A percentile compares a stretch with the other conserved stretches of the same genome.
Evolutionary conservation across 371 early-diverging fungal species (phyloP).

Genomic region (Entomophthora muscae): DNA sequence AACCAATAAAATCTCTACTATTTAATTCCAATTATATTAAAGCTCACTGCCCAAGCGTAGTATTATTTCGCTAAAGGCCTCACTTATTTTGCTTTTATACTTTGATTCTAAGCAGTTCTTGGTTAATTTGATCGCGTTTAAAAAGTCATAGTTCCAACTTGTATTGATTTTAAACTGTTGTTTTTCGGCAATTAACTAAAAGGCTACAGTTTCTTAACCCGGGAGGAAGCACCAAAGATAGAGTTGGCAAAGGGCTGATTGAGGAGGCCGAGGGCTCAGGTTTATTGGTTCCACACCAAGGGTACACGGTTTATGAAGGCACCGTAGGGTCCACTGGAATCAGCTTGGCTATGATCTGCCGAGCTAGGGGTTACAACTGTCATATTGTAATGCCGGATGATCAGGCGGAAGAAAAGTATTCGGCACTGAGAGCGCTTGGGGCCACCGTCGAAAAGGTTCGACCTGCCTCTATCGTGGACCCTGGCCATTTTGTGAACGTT

Average conservation of each 20-base stretch:
- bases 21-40: too few species aligned
- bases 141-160: too few species aligned
- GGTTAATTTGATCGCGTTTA: too few species aligned
- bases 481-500: conserved; percentile 76
- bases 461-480: conserved; percentile 84
- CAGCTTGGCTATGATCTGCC: conserved; percentile 61
- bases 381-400: conserved; percentile 95
- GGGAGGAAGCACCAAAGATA: conserved; percentile 86
- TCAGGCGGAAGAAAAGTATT: conserved; percentile 76
- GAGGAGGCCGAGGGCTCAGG: conserved; percentile 50
- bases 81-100: too few species aligned
- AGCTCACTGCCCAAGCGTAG: too few species aligned
- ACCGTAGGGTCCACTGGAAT: conserved; percentile 83
- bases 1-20: too few species aligned
- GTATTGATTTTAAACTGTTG: too few species aligned
- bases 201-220: conserved; percentile 68
- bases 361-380: conserved; percentile 71
- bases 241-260: conserved; percentile 78
- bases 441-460: conserved; percentile 83
- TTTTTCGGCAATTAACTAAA: too few species aligned
- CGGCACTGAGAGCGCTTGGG: conserved; percentile 58
- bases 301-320: conserved; percentile 80
- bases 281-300: conserved; percentile 37
- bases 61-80: too few species aligned
- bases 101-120: too few species aligned